phyloP scores from a whole-genome alignment of 1,284 basidiomycete genomes.

The Boletus semigastroideus region DNA sequence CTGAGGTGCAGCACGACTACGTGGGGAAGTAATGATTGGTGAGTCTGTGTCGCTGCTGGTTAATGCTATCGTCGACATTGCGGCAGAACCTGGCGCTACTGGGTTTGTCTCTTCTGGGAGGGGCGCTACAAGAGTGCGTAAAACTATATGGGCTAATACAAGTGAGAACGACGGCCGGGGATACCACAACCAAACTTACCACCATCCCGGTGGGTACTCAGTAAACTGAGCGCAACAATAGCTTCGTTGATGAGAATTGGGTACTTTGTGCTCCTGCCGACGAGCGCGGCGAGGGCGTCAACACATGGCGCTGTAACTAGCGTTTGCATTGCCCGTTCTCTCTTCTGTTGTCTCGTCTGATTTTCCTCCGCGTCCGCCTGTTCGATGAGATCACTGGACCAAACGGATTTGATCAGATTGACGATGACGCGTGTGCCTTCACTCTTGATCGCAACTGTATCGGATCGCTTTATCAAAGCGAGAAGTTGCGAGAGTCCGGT shows the following conservation, averaged over 20 bases:
- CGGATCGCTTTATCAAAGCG: conserved; percentile 73
- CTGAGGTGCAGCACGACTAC: conserved; percentile 43
- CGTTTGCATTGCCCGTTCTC: conserved; percentile 53
- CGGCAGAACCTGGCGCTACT: conserved; percentile 37
- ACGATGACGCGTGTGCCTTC: conserved; percentile 89
- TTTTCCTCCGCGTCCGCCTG: conserved; percentile 26
- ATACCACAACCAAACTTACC: conserved; percentile 43
- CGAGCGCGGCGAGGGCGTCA: conserved; percentile 66
- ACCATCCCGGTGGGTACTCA: conserved; percentile 64
- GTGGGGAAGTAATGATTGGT: conserved; percentile 41
- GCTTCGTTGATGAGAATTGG: conserved; percentile 89
- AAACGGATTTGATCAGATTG: conserved; percentile 75
- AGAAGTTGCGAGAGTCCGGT: conserved; percentile 70
- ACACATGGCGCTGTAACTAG: conserved; percentile 56
- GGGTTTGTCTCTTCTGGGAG: conserved; percentile 44
- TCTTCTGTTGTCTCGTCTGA: conserved; percentile 44
- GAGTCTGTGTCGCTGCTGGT: conserved; percentile 43
- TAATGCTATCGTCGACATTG: conserved; percentile 42
- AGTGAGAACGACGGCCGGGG: conserved; percentile 13
- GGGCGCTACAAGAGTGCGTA: conserved; percentile 54
- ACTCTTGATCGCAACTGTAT: conserved; percentile 80
- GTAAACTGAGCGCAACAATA: conserved; percentile 77
- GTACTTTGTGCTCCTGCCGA: conserved; percentile 77
- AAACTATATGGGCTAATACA: conserved; percentile 55
- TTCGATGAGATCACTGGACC: conserved; percentile 49